Evolutionary conservation across 441 rosid genomes (phyloP), one percentile per base, ranked within the genome.

Genomic region (Croton setiger): DNA sequence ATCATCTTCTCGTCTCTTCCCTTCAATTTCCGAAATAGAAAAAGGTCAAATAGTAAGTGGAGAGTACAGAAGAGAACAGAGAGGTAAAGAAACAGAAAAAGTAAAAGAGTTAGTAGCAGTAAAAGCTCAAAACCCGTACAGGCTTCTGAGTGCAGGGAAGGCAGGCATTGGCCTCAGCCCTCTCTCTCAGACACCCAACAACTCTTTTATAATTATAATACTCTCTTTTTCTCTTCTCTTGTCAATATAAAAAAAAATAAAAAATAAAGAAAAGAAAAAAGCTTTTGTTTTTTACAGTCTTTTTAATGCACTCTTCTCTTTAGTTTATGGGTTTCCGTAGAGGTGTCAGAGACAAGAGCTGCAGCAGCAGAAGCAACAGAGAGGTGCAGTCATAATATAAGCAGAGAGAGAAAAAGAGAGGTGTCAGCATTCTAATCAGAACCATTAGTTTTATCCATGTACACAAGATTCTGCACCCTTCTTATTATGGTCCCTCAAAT

Each of bases 271-370:
- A 1, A 48, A 49, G 54, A 14, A 21, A 18, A 55, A 11, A 65
- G 43, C 12, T 55, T 66, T 41, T 67, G 58, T 62, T 59, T 72
- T 65, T 70, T 72, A 70, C 75, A 73, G 78, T 66, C 72, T 70
- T 76, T 63, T 74, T 72, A 73, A 69, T 52, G 78, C 76, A 71
- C 77, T 35, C 58, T 52, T 71, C 18, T 14, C 47, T 73, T 69
- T 74, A 77, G 82, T 86, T 89, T 86, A 86, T 89, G 87, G 87
- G 82, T 87, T 87, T 84, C 90, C 81, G 91, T 76, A 79, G 86
- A 72, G 76, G 0, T 87, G 96, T 89, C 96, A 87, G 92, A 84
- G 87, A 86, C 91, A 86, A 76, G 84, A 71, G 88, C 87, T 77
- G 83, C 83, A 69, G 75, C 74, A 47, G 45, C 83, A 76, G 84